Evolutionary conservation across 1,139 yeast species (phyloP).

Genomic region (Yamadazyma blattariae): DNA sequence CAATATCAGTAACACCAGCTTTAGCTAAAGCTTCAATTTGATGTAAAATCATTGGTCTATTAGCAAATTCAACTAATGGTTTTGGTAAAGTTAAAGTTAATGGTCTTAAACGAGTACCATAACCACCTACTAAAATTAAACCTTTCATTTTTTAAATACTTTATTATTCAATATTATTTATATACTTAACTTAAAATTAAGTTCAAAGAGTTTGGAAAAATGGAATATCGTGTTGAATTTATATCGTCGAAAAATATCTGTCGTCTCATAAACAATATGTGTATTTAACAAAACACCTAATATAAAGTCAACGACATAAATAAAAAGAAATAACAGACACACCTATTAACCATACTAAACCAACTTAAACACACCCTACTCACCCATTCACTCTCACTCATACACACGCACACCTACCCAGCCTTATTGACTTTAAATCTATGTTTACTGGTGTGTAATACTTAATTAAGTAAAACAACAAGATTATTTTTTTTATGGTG

Average conservation of each 20-base stretch:
- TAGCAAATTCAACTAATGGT: slow-evolving; percentile 97
- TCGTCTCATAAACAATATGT: slow-evolving; percentile 5
- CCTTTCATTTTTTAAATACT: slow-evolving; percentile 71
- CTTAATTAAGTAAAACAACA: too few relatives aligned
- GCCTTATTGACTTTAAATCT: too few relatives aligned
- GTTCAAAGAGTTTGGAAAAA: slow-evolving; percentile 5
- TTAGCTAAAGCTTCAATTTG: slow-evolving; percentile 97
- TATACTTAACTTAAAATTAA: slow-evolving; percentile 1
- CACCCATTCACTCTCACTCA: too few relatives aligned
- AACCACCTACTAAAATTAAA: slow-evolving; percentile 97
- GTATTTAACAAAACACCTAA: neutral
- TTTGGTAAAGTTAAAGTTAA: slow-evolving; percentile 95
- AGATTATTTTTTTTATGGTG: too few relatives aligned
- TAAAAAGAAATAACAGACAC: too few relatives aligned
- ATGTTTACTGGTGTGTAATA: too few relatives aligned
- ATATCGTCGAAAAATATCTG: slow-evolving; percentile 6
- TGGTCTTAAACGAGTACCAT: slow-evolving; percentile 99
- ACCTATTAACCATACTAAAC: too few relatives aligned
- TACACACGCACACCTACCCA: too few relatives aligned
- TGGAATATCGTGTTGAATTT: slow-evolving; percentile 1
- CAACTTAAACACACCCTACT: too few relatives aligned
- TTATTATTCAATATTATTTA: too few relatives aligned
- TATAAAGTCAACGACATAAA: too few relatives aligned
- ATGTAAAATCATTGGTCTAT: slow-evolving; percentile 96
- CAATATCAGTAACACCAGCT: slow-evolving; percentile 99